Evolutionary conservation across 2,329 filamentous ascomycete species (phyloP).

Genomic region (Neospermospora avenae): DNA sequence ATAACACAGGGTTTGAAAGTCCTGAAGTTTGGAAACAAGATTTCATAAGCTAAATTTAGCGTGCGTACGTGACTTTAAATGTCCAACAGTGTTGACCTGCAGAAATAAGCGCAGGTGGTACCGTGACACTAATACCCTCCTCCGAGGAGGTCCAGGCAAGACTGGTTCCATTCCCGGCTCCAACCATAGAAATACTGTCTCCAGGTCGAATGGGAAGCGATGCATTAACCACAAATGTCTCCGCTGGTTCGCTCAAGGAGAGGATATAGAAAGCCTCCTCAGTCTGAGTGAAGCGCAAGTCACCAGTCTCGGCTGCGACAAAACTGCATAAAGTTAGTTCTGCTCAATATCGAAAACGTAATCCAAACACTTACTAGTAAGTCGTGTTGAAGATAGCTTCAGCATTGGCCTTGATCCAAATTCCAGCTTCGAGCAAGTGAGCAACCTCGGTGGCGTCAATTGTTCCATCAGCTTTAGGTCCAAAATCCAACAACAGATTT

Average conservation of each 20-base stretch:
- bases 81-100: slow-evolving; percentile 23
- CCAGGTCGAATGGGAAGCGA: slow-evolving; percentile 46
- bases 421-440: slow-evolving; percentile 48
- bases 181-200: slow-evolving; percentile 45
- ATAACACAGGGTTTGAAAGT: too few species aligned
- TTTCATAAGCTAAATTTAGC: neutral
- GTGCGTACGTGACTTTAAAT: slow-evolving; percentile 20
- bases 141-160: slow-evolving; percentile 27
- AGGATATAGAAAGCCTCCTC: slow-evolving; percentile 51
- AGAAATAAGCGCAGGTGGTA: slow-evolving; percentile 15
- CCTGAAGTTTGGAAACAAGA: too few species aligned
- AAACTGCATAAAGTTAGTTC: slow-evolving; percentile 26
- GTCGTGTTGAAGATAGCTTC: slow-evolving; percentile 57
- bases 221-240: slow-evolving; percentile 40
- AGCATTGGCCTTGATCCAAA: slow-evolving; percentile 50
- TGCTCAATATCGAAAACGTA: neutral
- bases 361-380: slow-evolving; percentile 39
- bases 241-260: slow-evolving; percentile 42
- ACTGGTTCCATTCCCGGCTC: slow-evolving; percentile 34
- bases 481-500: slow-evolving; percentile 55
- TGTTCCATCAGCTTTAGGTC: slow-evolving; percentile 52
- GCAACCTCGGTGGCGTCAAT: slow-evolving; percentile 48
- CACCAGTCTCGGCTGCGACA: slow-evolving; percentile 42
- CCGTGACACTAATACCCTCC: slow-evolving; percentile 28
- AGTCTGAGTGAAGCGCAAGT: slow-evolving; percentile 50